These are phyloP conservation scores for Penicillium olsonii DNA, from an alignment of 2,329 filamentous ascomycete species.

Conservation along the genomic window DNA sequence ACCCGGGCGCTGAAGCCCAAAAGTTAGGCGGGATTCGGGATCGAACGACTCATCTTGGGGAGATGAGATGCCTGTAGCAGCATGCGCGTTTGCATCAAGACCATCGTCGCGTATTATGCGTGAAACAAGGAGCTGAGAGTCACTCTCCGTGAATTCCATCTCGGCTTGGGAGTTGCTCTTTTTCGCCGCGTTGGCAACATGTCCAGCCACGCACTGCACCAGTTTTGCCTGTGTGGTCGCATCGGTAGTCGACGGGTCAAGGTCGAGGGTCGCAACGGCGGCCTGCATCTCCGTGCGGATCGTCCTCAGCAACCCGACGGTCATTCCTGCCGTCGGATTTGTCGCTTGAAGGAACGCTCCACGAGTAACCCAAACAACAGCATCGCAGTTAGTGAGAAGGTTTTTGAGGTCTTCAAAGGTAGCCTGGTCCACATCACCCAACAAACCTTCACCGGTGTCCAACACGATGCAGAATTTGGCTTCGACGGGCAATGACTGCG, in stretches of 20 bases:
- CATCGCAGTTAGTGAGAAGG: conserved; percentile 17
- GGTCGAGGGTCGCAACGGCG: conserved; percentile 22
- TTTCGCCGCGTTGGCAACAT: conserved; percentile 4
- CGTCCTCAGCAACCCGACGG: conserved; percentile 24
- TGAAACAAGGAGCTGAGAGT: conserved; percentile 19
- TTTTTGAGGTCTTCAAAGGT: conserved; percentile 17
- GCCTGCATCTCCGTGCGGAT: conserved; percentile 25
- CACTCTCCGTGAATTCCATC: conserved; percentile 21
- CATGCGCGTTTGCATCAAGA: conserved; percentile 22
- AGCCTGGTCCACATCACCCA: conserved; percentile 11
- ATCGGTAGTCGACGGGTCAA: conserved; percentile 15
- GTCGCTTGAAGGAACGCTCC: conserved; percentile 15
- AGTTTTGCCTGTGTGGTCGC: background rate
- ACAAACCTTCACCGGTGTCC: conserved; percentile 12
- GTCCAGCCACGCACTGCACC: conserved; percentile 7
- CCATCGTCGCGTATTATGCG: conserved; percentile 17
- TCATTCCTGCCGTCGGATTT: conserved; percentile 26
- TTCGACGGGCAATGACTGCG: background rate
- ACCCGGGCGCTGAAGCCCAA: background rate
- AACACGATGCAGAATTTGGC: conserved; percentile 12
- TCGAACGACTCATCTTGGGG: background rate
- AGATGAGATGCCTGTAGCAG: conserved; percentile 23
- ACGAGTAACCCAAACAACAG: conserved; percentile 21
- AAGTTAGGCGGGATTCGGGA: background rate
- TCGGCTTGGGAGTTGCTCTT: conserved; percentile 13